Evolutionary conservation across 345 rosid genomes (phyloP).

Genomic region (Raphanus raphanistrum): DNA sequence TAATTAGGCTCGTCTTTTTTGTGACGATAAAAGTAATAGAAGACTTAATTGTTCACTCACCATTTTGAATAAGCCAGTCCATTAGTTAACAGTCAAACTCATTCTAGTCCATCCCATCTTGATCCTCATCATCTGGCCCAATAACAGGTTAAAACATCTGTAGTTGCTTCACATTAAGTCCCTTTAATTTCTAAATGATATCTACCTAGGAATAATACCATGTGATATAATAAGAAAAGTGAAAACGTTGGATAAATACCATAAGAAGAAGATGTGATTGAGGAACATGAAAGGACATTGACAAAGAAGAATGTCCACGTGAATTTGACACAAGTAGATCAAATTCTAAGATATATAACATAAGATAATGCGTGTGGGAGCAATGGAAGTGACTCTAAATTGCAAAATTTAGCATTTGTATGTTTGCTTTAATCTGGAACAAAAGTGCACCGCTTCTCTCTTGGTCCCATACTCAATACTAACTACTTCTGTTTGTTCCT

Average conservation of each 20-base stretch:
- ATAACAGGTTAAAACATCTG: background rate
- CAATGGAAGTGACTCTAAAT: slow-evolving; percentile 29
- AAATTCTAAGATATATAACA: slow-evolving; percentile 20
- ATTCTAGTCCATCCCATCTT: slow-evolving; percentile 5
- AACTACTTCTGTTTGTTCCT: slow-evolving; percentile 38
- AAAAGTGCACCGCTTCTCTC: slow-evolving; percentile 18
- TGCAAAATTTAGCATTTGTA: slow-evolving; percentile 41
- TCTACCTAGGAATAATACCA: background rate
- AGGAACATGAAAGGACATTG: slow-evolving; percentile 9
- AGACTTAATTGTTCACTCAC: background rate
- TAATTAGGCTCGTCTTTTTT: no score
- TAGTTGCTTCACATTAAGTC: background rate
- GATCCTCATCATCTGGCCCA: slow-evolving; percentile 16
- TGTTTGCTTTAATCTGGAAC: slow-evolving; percentile 23
- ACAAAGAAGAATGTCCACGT: slow-evolving; percentile 29
- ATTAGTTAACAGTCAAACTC: slow-evolving; percentile 1
- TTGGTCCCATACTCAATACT: slow-evolving; percentile 29
- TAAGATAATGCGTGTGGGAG: slow-evolving; percentile 32
- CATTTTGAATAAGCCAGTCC: background rate
- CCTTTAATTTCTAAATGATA: background rate
- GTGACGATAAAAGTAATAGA: no score
- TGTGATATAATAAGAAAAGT: slow-evolving; percentile 8
- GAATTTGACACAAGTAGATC: slow-evolving; percentile 32
- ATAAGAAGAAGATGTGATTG: slow-evolving; percentile 27
- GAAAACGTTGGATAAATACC: slow-evolving; percentile 22